Percentiles rank a stretch among this genome's conserved stretches.
Conservation (phyloP, 164 flowering plant genomes). For the Vitis riparia region DNA sequence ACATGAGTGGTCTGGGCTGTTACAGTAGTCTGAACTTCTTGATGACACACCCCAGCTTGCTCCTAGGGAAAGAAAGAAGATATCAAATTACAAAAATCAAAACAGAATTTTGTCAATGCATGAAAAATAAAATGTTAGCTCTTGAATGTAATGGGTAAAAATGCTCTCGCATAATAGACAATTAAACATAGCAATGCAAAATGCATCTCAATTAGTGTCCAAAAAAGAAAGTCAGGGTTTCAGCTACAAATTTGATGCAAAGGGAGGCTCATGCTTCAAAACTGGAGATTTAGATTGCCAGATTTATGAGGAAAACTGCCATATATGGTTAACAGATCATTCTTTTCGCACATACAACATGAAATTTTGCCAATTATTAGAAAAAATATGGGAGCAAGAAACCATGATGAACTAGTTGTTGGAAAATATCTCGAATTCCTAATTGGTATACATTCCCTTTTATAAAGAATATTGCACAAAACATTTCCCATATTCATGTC, state of each 20-base stretch:
- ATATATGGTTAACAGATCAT: too few relatives aligned
- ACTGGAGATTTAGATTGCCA: not conserved
- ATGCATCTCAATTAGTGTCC: not conserved
- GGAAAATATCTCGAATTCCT: too few relatives aligned
- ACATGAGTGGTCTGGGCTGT: constrained; percentile 29
- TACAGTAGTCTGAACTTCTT: constrained; percentile 32
- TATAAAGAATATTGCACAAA: too few relatives aligned
- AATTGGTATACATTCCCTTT: too few relatives aligned
- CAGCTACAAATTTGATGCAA: not conserved
- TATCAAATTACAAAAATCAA: not conserved
- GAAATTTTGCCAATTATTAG: too few relatives aligned
- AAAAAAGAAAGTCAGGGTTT: not conserved
- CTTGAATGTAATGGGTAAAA: not conserved
- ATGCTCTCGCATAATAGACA: not conserved
- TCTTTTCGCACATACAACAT: too few relatives aligned
- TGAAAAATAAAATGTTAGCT: not conserved
- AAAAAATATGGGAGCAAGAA: too few relatives aligned
- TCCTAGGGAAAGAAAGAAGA: constrained; percentile 20
- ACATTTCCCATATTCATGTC: too few relatives aligned
- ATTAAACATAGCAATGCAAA: not conserved
- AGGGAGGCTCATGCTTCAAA: not conserved
- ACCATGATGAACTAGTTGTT: too few relatives aligned
- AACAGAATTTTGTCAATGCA: not conserved
- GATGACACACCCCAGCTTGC: constrained; percentile 30
- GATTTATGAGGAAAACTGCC: too few relatives aligned